A percentile compares a stretch with the other conserved stretches of the same genome.
Evolutionary conservation across 2,329 filamentous ascomycete species (phyloP).

Genomic region (Xylariomycetidae sp.): DNA sequence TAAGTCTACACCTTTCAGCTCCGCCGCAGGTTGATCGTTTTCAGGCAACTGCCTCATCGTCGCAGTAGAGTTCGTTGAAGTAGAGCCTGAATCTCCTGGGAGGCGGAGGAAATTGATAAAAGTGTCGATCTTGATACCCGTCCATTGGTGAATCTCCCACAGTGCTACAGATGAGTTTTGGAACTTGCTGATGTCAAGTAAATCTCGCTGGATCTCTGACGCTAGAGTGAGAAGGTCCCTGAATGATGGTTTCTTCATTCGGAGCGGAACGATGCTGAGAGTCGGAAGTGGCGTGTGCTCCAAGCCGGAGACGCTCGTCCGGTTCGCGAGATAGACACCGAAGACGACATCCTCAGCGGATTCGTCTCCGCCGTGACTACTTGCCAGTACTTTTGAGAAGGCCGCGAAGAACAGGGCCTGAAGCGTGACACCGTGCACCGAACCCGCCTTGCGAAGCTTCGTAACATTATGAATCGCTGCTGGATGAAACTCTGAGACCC

Average conservation of each 20-base stretch:
- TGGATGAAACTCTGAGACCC: slow-evolving; percentile 7
- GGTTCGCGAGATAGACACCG: slow-evolving; percentile 81
- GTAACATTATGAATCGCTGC: slow-evolving; percentile 10
- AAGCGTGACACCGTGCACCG: slow-evolving; percentile 54
- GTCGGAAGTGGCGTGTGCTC: slow-evolving; percentile 59
- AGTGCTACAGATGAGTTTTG: slow-evolving; percentile 58
- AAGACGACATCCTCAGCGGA: slow-evolving; percentile 63
- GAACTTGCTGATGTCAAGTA: slow-evolving; percentile 54
- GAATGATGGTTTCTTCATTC: slow-evolving; percentile 36
- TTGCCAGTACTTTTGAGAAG: slow-evolving; percentile 48
- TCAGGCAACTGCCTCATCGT: slow-evolving; percentile 8
- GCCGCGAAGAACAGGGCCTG: slow-evolving; percentile 74
- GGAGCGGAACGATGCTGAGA: slow-evolving; percentile 72
- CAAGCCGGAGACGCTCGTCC: slow-evolving; percentile 48
- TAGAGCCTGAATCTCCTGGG: slow-evolving; percentile 29
- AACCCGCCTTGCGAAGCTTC: slow-evolving; percentile 14
- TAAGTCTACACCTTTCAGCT: slow-evolving; percentile 1
- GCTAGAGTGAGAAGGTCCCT: slow-evolving; percentile 47
- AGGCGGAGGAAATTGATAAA: slow-evolving; percentile 79
- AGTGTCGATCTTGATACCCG: slow-evolving; percentile 61
- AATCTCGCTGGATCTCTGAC: slow-evolving; percentile 59
- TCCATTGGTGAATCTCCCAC: slow-evolving; percentile 71
- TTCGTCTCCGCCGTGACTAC: slow-evolving; percentile 6
- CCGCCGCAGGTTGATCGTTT: neutral
- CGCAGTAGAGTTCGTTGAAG: slow-evolving; percentile 4